Percentiles rank a stretch among this genome's conserved stretches.
These are phyloP conservation scores for Xylariales sp. DNA, from an alignment of 2,329 filamentous ascomycete genomes.

Conservation along the genomic window DNA sequence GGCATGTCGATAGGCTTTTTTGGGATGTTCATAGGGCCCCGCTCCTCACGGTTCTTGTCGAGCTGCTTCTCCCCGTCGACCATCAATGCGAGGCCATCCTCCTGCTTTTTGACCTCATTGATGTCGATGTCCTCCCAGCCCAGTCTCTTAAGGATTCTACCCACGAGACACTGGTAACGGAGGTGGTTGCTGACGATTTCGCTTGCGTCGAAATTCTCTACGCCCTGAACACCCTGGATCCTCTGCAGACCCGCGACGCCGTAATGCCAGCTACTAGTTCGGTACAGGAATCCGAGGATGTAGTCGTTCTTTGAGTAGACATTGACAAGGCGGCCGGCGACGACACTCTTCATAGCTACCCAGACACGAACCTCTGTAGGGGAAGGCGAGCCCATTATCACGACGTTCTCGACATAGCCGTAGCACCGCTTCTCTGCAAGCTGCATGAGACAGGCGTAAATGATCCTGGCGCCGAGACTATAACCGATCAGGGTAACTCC, in stretches of 20 bases:
- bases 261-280: slow-evolving; percentile 74
- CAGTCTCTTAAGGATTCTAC: slow-evolving; percentile 61
- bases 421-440: slow-evolving; percentile 77
- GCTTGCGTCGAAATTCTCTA: slow-evolving; percentile 66
- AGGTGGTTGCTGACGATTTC: slow-evolving; percentile 64
- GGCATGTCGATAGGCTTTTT: too few relatives aligned
- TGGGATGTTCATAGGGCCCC: not conserved
- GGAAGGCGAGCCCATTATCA: slow-evolving; percentile 78
- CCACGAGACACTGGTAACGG: slow-evolving; percentile 63
- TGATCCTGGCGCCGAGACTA: slow-evolving; percentile 74
- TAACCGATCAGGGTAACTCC: slow-evolving; percentile 79
- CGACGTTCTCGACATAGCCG: slow-evolving; percentile 76
- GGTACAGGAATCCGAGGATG: slow-evolving; percentile 82
- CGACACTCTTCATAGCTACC: slow-evolving; percentile 72
- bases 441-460: slow-evolving; percentile 74
- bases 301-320: slow-evolving; percentile 86
- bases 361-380: slow-evolving; percentile 70
- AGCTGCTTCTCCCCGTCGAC: slow-evolving; percentile 1
- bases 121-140: slow-evolving; percentile 62
- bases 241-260: slow-evolving; percentile 81
- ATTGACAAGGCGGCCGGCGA: slow-evolving; percentile 81
- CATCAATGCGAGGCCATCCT: not conserved
- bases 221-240: slow-evolving; percentile 58
- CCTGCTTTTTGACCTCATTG: not conserved
- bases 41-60: slow-evolving; percentile 2